Base-by-base conservation (phyloP, 768 basidiomycete species). In the Mrakia hoshinonis region DNA sequence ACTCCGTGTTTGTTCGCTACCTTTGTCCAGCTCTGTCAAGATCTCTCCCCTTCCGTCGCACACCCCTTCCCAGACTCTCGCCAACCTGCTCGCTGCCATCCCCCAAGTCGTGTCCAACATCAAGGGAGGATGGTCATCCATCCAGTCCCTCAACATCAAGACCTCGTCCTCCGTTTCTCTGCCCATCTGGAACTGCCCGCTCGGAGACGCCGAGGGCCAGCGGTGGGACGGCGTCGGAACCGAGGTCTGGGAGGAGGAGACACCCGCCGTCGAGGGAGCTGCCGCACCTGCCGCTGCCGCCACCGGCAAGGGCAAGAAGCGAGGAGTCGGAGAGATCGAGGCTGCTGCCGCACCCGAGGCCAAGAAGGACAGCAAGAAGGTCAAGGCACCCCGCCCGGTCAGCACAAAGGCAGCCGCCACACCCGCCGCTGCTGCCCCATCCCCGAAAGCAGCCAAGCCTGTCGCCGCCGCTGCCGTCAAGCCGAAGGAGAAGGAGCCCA, bases 61-160 rank as follows among this genome's bases (percentile, higher is more conserved):
- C 73, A 61, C 84, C 4, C 83, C 89, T 1, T 80, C 85, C 4
- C 88, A 97, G 77, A 84, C 91, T 22, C 79, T 90, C 47, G 86
- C 85, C 6, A 98, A 98, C 80, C 82, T 97, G 62, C 81, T 86
- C 76, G 82, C 83, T 12, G 89, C 91, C 20, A 82, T 97, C 12
- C 93, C 96, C 9, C 84, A 83, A 12, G 81, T 96, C 67, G 83
- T 87, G 39, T 81, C 85, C 69, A 83, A 83, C 61, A 85, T 97
- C 76, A 86, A 86, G 70, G 89, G 86, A 60, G 87, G 86, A 34
- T 98, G 94, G 93, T 87, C 89, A 67, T 96, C 97, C 79, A 82
- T 98, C 65, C 91, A 94, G 76, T 87, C 86, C 70, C 79, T 99
- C 24, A 85, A 91, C 74, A 86, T 99, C 81, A 98, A 98, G 81